Conservation (phyloP, 805 yeast species). For the Ogataea corticis region DNA sequence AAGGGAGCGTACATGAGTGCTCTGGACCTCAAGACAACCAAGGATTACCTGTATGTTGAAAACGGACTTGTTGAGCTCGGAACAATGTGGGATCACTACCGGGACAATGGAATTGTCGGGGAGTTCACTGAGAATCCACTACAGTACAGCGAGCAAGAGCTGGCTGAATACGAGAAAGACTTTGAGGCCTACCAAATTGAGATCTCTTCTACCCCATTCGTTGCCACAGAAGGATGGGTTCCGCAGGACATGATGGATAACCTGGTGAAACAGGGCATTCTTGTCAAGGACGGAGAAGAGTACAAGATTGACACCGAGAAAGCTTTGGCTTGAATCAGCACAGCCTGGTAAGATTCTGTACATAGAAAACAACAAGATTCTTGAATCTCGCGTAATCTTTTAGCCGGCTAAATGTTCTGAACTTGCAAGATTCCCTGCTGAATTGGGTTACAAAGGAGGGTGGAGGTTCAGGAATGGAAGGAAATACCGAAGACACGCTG, state of each 20-base stretch:
- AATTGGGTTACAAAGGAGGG: no score
- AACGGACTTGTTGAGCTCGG: constrained; percentile 64
- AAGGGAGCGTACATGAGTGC: constrained; percentile 65
- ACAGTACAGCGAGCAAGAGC: constrained; percentile 54
- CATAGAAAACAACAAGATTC: no score
- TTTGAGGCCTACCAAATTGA: constrained; percentile 69
- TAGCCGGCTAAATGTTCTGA: no score
- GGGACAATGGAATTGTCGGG: constrained; percentile 55
- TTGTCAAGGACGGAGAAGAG: constrained; percentile 55
- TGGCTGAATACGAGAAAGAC: constrained; percentile 56
- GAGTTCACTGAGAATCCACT: constrained; percentile 35
- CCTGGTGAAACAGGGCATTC: constrained; percentile 64
- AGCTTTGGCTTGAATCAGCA: constrained; percentile 16
- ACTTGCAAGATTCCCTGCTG: no score
- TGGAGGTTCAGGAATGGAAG: no score
- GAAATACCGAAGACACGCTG: no score
- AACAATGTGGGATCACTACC: constrained; percentile 68
- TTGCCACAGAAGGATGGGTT: constrained; percentile 92
- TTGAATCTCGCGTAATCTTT: no score
- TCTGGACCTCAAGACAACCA: constrained; percentile 54
- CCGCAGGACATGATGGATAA: constrained; percentile 90
- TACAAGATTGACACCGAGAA: constrained; percentile 38
- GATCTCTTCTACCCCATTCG: constrained; percentile 72
- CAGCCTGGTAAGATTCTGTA: no score
- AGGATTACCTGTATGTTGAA: constrained; percentile 64